Evolutionary conservation across 192 early-diverging fungal species (phyloP), one percentile per base, ranked within the genome.

Genomic region (Backusella tarrabulga): DNA sequence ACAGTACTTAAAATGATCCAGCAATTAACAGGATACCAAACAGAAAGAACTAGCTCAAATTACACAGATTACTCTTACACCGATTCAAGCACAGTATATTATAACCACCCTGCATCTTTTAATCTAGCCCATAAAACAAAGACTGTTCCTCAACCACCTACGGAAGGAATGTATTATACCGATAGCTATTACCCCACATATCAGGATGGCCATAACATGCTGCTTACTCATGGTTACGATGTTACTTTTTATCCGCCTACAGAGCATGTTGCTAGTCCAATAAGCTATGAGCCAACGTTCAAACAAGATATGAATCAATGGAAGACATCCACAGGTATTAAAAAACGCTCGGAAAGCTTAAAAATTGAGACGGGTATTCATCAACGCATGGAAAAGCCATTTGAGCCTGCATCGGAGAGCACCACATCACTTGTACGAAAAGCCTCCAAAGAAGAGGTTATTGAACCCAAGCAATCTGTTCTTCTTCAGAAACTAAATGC

Each of bases 351-450:
- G 12, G 68, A 70, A 21, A 41, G 36, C 21, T 36, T 70, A 70
- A 70, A 70, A 38, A 41, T 70, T 38, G 68, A 70, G 21, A 70
- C 68, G 0, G 8, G 32, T 35, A 68, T 68, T 35, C 17, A 35
- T n/a, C 35, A 35, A 12, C 68, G 21, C 7, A 40, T 70, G 68
- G 71, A 72, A 34, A 72, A 72, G 14, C 71, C 71, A 23, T 72
- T 50, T 46, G 71, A 72, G 14, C 68, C 68, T 4, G 40, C 21
- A 7, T 21, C 36, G 23, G 21, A 70, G 23, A 38, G 23, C 26
- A 38, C 19, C 11, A 35, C n/a, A 41, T 21, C 68, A 38, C 35
- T 70, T 17, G 36, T 23, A 1, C 34, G 68, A n/a, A 70, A 70
- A 21, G 68, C 3, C 1, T 70, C 68, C 11, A 70, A 70, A 21